Evolutionary conservation across 345 rosid genomes (phyloP), one percentile per base, ranked within the genome.

Genomic region (Durio zibethinus): DNA sequence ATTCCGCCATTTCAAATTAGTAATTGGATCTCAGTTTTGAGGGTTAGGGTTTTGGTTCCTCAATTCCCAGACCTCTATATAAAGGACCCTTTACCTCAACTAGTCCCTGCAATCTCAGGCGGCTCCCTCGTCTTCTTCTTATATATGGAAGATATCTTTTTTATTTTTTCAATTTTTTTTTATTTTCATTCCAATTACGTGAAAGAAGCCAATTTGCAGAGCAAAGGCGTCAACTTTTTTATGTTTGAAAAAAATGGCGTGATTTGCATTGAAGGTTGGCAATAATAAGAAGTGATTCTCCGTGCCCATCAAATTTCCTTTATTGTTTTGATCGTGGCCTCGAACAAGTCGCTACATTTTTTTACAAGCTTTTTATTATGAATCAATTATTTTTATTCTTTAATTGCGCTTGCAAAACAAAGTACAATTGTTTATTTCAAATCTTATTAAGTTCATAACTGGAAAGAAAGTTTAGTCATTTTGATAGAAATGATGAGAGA

Each of bases 251-350:
- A 4, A 20, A 60, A 85, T 86, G 89, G 88, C 88, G 85, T 73
- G 73, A 80, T 38, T 88, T 88, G 91, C 91, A 82, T 88, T 88
- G 91, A 86, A 88, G 91, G 89, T 88, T 88, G 89, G 91, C 91
- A 10, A 86, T 72, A 88, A 20, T 42, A 48, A 25, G 3, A 12
- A 56, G 90, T 87, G 85, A 80, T 87, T 89, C 93, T 89, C 93
- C 90, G 90, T 89, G 93, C 90, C 89, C 84, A 59, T 86, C 89
- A 89, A 80, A n/a, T n/a, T n/a, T n/a, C n/a, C 82, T 83, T 7
- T 25, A 0, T 23, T 5, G 67, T 87, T 81, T 87, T 89, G 90
- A 84, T 79, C 42, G 83, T 47, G 92, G 92, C 90, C 90, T 89
- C 88, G 90, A 89, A 89, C 92, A 87, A 84, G 85, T 86, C 86